These are phyloP conservation scores for Neurospora intermedia DNA, from an alignment of 495 filamentous ascomycete genomes.

Conservation along the genomic window DNA sequence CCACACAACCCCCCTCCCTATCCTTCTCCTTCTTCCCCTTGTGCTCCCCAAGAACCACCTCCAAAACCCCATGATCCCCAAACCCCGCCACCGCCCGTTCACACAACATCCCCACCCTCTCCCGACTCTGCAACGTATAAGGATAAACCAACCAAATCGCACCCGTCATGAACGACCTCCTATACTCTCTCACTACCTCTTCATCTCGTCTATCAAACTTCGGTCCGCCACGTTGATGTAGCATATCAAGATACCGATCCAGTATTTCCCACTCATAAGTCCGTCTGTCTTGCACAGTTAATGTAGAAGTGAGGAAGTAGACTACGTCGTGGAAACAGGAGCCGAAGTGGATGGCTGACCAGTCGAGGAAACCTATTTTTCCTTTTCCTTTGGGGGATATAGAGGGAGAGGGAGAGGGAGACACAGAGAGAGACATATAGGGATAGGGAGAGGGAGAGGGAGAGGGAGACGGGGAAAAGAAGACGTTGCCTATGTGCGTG, in stretches of 20 bases:
- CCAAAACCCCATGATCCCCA: constrained; percentile 8
- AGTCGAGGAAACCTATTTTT: constrained; percentile 8
- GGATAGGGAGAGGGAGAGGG: no score
- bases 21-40: no score
- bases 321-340: constrained; percentile 19
- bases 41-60: constrained; percentile 2
- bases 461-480: no score
- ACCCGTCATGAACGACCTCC: constrained; percentile 13
- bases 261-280: constrained; percentile 42
- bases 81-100: constrained; percentile 8
- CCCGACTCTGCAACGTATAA: constrained; percentile 17
- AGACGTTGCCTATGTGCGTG: constrained; percentile 14
- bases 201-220: constrained; percentile 16
- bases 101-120: constrained; percentile 2
- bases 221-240: constrained; percentile 12
- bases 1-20: no score
- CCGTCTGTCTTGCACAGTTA: not conserved
- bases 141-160: constrained; percentile 55
- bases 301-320: constrained; percentile 12
- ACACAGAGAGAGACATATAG: no score
- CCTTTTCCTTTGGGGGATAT: no score
- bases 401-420: no score
- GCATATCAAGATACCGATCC: constrained; percentile 42
- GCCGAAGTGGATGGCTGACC: constrained; percentile 17
- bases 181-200: constrained; percentile 16